Conservation (phyloP, 2,329 filamentous ascomycete species). For the Lomentospora prolificans region DNA sequence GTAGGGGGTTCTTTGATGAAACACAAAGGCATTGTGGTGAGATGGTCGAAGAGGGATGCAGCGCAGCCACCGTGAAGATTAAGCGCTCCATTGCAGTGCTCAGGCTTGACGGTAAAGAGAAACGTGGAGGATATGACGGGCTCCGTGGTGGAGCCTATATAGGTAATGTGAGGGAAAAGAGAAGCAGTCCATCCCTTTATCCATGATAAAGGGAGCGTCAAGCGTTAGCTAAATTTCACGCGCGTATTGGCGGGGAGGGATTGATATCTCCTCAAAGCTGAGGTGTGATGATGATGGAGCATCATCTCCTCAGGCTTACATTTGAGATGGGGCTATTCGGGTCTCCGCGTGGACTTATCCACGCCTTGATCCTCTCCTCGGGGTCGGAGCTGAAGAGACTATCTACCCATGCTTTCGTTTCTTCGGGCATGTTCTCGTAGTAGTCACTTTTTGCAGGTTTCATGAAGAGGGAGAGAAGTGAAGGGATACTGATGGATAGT, state of each 20-base stretch:
- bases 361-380: constrained; percentile 21
- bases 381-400: constrained; percentile 10
- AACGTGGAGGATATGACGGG: constrained; percentile 33
- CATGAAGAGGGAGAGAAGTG: background rate
- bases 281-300: too few relatives aligned
- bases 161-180: constrained; percentile 30
- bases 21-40: constrained; percentile 49
- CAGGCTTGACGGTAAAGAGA: constrained; percentile 35
- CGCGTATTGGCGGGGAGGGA: background rate
- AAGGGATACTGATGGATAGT: too few relatives aligned
- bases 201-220: background rate
- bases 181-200: constrained; percentile 33
- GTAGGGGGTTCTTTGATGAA: constrained; percentile 42
- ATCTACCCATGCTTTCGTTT: background rate
- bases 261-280: background rate
- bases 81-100: constrained; percentile 41
- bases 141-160: constrained; percentile 24
- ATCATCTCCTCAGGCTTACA: too few relatives aligned
- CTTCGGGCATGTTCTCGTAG: background rate
- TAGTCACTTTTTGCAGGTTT: background rate
- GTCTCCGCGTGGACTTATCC: constrained; percentile 14
- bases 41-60: constrained; percentile 57
- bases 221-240: background rate
- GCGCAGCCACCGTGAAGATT: constrained; percentile 55
- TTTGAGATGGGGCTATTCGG: background rate